These are phyloP conservation scores for Rhynchosporium secalis DNA, from an alignment of 2,329 filamentous ascomycete species.

Conservation along the genomic window DNA sequence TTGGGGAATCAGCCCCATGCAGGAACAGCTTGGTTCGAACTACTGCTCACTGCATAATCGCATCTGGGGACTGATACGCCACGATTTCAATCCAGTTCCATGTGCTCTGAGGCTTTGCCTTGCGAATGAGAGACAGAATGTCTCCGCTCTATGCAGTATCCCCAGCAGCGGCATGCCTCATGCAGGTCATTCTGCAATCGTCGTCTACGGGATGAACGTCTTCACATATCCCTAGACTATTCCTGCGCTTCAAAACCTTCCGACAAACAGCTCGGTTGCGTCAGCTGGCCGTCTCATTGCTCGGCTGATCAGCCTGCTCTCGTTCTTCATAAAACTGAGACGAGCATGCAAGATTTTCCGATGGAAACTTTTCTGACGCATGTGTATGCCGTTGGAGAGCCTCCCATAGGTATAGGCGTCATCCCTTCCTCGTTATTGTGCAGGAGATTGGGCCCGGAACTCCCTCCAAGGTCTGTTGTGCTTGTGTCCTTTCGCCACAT, in stretches of 20 bases:
- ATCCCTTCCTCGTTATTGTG: no score
- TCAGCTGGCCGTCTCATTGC: conserved; percentile 12
- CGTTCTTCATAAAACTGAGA: conserved; percentile 6
- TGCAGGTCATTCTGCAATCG: conserved; percentile 31
- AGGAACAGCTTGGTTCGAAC: background rate
- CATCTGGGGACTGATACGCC: background rate
- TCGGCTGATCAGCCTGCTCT: conserved; percentile 22
- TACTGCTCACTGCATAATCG: background rate
- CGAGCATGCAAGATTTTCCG: background rate
- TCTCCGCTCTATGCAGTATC: background rate
- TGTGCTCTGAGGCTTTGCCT: background rate
- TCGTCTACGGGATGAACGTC: background rate
- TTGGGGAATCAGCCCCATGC: conserved; percentile 6
- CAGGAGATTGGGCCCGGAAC: no score
- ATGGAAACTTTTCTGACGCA: background rate
- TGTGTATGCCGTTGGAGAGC: background rate
- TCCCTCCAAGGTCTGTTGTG: no score
- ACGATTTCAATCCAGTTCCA: background rate
- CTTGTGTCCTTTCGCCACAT: no score
- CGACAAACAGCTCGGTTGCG: conserved; percentile 26
- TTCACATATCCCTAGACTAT: conserved; percentile 24
- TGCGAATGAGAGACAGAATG: background rate
- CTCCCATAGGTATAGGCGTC: background rate
- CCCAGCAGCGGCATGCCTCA: conserved; percentile 20
- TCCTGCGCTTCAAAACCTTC: conserved; percentile 19